Base-by-base conservation (phyloP, 495 filamentous ascomycete species). In the Cercophora samala region DNA sequence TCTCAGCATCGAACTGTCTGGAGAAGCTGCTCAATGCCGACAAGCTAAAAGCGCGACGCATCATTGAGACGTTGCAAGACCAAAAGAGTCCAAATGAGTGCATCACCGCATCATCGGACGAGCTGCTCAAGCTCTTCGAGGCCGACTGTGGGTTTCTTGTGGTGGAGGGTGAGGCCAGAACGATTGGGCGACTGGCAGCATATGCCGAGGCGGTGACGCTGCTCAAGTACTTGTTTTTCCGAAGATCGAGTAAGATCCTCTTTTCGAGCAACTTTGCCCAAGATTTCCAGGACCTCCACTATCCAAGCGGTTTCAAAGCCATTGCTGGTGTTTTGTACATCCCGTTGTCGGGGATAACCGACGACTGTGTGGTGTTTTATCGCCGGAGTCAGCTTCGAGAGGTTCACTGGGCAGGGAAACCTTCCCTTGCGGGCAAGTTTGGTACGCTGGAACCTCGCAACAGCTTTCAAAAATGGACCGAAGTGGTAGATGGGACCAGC, bases 371-470 rank as follows among this genome's bases (percentile, higher is more conserved):
- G 55, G 89, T 91, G 0, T 93, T 95, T 70, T 93, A 93, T 76
- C 85, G 91, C 4, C 88, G 84, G 62, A 87, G 88, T 1, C 89
- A 92, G 66, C 66, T 89, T 9, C 86, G 84, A 19, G 86, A 92
- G 72, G 89, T 93, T 17, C 90, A 89, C 76, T 93, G 91, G 91
- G 92, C 91, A 5, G 92, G 92, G 11, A 93, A 92, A 72, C 91
- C 91, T 0, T 91, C 86, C 60, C 83, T 83, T 68, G 78, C 82
- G 68, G 87, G 86, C 4, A 88, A 87, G 13, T 80, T 85, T 66
- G 86, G 82, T 15, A 90, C 84, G 68, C 78, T 91, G 0, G 88
- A 91, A 73, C 89, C 89, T 5, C 74, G 89, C 24, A 87, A 85
- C 66, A 89, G 87, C 69, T 91, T 91, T 78, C 86, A 83, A 67